Base-by-base conservation (phyloP, 1,139 yeast genomes). In the Debaryomycetaceae sp. region DNA sequence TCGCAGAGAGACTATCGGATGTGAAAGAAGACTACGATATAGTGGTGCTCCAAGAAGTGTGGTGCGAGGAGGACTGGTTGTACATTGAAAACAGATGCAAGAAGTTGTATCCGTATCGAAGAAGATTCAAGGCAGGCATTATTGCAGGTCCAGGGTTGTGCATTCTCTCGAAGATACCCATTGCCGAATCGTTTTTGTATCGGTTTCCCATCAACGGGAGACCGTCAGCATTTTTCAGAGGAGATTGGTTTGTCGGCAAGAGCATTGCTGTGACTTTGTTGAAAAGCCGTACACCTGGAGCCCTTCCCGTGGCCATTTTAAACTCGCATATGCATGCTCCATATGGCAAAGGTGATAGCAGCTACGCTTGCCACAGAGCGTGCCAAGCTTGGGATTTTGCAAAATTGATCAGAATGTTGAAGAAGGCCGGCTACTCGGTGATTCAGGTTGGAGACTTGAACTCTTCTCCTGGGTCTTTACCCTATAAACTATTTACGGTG, bases 291-390 rank as follows among this genome's bases (percentile, higher is more conserved):
- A 61, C 61, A 20, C 57, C 66, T 1, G 72, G 75, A 13, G 61
- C 72, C 4, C 65, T 75, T 17, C 88, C 85, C 13, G 68, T 93
- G 40, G 97, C 95, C 11, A 65, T 95, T 6, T 70, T 93, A 57
- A 91, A 91, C 58, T 85, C 96, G 14, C 99, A 93, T 60, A 85
- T 95, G 93, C 99, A 93, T 66, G 99, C 99, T 1, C 99, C 99
- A 0, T 93, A 93, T 60, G 81, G 95, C 0, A 57, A 65, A 33
- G 98, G 98, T 0, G 97, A 89, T 64, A 95, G 95, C 5, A 86
- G 95, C 5, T 93, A 95, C 60, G 72, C 83, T 4, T 87, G 97
- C 53, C 98, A 93, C 60, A 72, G 99, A 44, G 85, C 97, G 0
- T 81, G 95, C 48, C 99, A 93, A 64, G 98, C 98, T 0, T 93